Evolutionary conservation across 768 basidiomycete species (phyloP), one percentile per base, ranked within the genome.

Genomic region (Tulasnella sp.): DNA sequence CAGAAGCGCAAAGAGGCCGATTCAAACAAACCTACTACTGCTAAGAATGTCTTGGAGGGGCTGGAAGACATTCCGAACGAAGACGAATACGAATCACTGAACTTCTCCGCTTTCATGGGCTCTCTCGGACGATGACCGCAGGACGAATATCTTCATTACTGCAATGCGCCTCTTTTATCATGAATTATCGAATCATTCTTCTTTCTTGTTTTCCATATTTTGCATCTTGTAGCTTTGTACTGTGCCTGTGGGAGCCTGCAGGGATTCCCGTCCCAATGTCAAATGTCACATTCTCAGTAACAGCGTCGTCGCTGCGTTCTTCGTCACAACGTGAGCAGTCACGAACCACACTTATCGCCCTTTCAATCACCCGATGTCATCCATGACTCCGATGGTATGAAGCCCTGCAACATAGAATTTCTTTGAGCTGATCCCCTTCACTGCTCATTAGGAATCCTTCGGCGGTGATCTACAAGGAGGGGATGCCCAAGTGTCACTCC

Each of bases 61-160:
- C 82, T 98, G 72, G 95, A 96, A 76, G 96, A 97, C 76, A 82
- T 98, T 64, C 95, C 94, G 2, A 82, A 89, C 52, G 95, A 96
- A 78, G 92, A 95, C 70, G 96, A 98, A 81, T 98, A 97, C 78
- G 88, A 92, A 78, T 88, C 87, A 67, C 80, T 97, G 77, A 93
- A 95, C 76, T 81, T 98, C 73, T 88, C 90, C 59, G 89, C 86
- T 78, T 98, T 96, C 82, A 89, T 98, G 88, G 87, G 87, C 72
- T 91, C 92, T n/a, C 82, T 94, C 63, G 86, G 86, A 76, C 83
- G 85, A 52, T 77, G 59, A 70, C 19, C 26, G 39, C 19, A 71
- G 42, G 69, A 22, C 22, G 41, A 52, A 29, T 34, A 42, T 34
- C 41, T 11, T 34, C 47, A 52, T 29, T 44, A 52, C 40, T 34